Conservation (phyloP, 164 flowering plant genomes). For the Aristolochia fimbriata region DNA sequence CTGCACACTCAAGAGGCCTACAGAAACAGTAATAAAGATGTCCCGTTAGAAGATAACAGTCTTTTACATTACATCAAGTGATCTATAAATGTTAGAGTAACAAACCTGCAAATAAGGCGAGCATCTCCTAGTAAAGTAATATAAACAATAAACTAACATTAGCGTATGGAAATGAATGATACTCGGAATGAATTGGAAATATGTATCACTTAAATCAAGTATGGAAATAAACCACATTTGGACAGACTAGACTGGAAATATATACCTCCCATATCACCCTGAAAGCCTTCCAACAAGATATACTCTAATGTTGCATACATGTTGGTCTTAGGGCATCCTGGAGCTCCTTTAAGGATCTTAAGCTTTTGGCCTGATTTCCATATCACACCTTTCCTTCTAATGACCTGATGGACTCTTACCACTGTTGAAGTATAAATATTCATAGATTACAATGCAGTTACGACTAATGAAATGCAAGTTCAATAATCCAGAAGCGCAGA, state of each 20-base stretch:
- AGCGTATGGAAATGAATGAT: no score
- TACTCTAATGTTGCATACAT: constrained; percentile 63
- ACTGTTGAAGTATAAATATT: constrained; percentile 23
- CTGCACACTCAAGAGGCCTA: constrained; percentile 48
- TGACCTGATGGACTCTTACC: constrained; percentile 42
- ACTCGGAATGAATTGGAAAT: no score
- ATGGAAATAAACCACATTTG: not conserved
- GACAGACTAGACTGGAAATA: not conserved
- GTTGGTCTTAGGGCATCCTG: constrained; percentile 38
- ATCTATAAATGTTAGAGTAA: not conserved
- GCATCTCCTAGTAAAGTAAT: constrained; percentile 42
- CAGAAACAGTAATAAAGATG: not conserved
- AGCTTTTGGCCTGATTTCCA: constrained; percentile 62
- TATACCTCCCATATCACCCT: constrained; percentile 74
- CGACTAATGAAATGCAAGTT: no score
- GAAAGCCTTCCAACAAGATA: constrained; percentile 59
- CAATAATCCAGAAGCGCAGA: no score
- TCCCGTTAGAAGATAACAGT: not conserved
- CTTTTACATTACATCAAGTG: not conserved
- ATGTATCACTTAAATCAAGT: not conserved
- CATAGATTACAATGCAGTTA: no score
- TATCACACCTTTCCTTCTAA: constrained; percentile 41
- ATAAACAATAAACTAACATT: constrained; percentile 1
- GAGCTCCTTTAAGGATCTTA: constrained; percentile 57
- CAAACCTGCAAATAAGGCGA: constrained; percentile 66